Conservation (phyloP, 768 basidiomycete genomes). For the Lepiota venenata region DNA sequence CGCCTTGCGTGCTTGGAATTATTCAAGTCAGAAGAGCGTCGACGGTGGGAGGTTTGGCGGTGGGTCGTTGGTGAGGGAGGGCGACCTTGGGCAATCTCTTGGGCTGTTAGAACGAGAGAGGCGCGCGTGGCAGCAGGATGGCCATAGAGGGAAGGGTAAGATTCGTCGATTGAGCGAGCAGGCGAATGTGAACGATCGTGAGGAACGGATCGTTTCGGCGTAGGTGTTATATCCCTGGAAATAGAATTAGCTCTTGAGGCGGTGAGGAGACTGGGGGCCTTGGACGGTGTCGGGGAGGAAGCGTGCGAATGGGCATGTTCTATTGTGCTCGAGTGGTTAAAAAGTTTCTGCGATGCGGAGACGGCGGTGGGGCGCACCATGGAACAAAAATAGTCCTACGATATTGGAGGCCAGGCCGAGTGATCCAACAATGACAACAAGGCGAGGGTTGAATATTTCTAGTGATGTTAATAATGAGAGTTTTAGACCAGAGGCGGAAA, state of each 20-base stretch:
- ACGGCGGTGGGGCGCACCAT: conserved; percentile 53
- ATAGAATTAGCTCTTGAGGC: conserved; percentile 19
- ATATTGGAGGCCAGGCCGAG: conserved; percentile 90
- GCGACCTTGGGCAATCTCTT: conserved; percentile 65
- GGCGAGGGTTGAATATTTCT: conserved; percentile 88
- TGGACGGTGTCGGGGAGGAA: conserved; percentile 18
- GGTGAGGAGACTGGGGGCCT: conserved; percentile 31
- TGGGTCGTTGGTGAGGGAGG: conserved; percentile 40
- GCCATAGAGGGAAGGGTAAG: conserved; percentile 66
- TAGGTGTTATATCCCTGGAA: conserved; percentile 23
- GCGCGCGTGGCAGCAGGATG: conserved; percentile 71
- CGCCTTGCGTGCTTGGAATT: background rate
- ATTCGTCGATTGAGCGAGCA: conserved; percentile 27
- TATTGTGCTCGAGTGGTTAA: conserved; percentile 31
- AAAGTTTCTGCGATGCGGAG: conserved; percentile 2
- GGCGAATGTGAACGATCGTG: conserved; percentile 28
- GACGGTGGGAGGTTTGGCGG: conserved; percentile 21
- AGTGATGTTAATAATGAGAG: conserved; percentile 3
- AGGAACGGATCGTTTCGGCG: conserved; percentile 21
- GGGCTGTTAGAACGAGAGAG: conserved; percentile 76
- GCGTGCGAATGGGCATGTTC: conserved; percentile 57
- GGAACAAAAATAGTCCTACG: conserved; percentile 91
- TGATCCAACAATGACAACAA: conserved; percentile 88
- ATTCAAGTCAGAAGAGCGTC: conserved; percentile 23
- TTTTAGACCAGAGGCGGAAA: conserved; percentile 7